Percentiles rank a stretch among this genome's conserved stretches.
Conservation (phyloP, 805 yeast species). For the Sugiyamaella valdiviana region DNA sequence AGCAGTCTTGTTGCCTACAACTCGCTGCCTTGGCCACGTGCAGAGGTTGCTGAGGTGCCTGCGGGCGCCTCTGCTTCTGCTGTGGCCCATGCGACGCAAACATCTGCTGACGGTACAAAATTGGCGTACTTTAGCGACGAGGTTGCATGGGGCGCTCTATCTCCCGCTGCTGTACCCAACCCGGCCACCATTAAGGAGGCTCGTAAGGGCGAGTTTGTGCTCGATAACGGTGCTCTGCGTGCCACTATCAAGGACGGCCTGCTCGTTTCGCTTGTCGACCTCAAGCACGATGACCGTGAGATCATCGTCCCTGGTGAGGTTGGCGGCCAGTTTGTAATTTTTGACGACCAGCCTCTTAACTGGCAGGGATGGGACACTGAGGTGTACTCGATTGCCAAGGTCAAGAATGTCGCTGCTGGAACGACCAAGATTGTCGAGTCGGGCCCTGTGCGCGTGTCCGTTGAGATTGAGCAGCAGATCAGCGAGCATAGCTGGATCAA, state of each 20-base stretch:
- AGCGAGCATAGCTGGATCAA: constrained; percentile 52
- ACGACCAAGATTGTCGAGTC: constrained; percentile 38
- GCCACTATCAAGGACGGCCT: constrained; percentile 59
- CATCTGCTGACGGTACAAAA: constrained; percentile 8
- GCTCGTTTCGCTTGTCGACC: constrained; percentile 57
- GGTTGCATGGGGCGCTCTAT: constrained; percentile 6
- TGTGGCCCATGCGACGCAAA: constrained; percentile 4
- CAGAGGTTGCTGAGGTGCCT: constrained; percentile 39
- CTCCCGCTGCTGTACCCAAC: constrained; percentile 6
- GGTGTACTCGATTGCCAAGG: constrained; percentile 72
- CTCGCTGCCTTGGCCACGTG: constrained; percentile 61
- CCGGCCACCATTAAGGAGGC: constrained; percentile 40
- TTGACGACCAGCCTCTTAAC: constrained; percentile 83
- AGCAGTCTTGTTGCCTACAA: constrained; percentile 33
- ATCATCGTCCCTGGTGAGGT: constrained; percentile 65
- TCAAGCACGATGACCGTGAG: constrained; percentile 48
- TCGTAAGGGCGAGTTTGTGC: constrained; percentile 39
- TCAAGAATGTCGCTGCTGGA: constrained; percentile 39
- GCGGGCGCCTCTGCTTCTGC: constrained; percentile 3
- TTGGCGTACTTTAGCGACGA: constrained; percentile 5
- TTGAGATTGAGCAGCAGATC: constrained; percentile 56
- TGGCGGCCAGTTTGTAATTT: constrained; percentile 73
- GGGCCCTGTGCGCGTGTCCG: constrained; percentile 56
- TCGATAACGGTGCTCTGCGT: constrained; percentile 56
- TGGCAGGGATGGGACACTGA: constrained; percentile 99